phyloP scores from a whole-genome alignment of 768 basidiomycete species.

The Suillus discolor region DNA sequence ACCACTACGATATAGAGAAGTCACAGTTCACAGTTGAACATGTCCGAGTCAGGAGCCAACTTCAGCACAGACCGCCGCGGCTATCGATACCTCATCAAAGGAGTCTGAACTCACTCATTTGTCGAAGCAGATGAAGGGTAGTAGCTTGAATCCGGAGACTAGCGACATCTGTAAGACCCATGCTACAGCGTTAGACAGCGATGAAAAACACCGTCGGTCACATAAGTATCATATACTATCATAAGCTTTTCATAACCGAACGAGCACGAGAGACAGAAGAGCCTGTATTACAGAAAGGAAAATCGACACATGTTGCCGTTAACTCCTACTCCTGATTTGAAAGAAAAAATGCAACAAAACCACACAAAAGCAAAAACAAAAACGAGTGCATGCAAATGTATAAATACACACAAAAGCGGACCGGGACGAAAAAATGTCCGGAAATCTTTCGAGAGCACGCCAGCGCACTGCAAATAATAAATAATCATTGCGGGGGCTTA shows the following conservation, averaged over 20 bases:
- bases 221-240: background rate
- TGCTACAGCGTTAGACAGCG: no score
- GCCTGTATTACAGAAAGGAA: background rate
- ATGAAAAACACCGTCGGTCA: no score
- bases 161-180: no score
- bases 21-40: no score
- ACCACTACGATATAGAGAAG: no score
- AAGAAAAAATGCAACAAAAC: background rate
- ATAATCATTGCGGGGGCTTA: constrained; percentile 13
- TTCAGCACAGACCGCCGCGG: no score
- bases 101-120: no score
- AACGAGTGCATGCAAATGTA: constrained; percentile 3
- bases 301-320: background rate
- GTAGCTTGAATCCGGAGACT: no score
- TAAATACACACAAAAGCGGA: constrained; percentile 9
- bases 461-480: constrained; percentile 4
- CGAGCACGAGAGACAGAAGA: background rate
- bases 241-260: background rate
- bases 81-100: no score
- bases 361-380: background rate
- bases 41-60: no score
- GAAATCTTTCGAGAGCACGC: constrained; percentile 8
- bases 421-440: background rate
- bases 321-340: background rate
- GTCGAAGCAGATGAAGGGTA: no score